These are phyloP conservation scores for Globisporangium acanthophoron DNA, from an alignment of 352 stramenopile genomes.

Conservation along the genomic window DNA sequence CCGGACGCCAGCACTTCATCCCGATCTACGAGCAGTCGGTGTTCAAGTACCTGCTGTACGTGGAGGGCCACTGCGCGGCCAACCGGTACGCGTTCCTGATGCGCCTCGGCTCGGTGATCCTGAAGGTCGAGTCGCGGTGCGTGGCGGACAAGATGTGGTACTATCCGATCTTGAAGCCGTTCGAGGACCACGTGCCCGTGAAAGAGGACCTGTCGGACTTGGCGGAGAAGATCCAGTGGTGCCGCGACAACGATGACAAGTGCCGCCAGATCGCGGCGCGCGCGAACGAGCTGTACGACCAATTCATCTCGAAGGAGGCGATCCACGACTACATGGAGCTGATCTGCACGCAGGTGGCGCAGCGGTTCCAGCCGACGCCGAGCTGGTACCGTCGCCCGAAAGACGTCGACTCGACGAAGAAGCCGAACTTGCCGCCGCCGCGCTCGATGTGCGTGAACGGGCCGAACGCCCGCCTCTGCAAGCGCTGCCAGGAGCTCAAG, in stretches of 20 bases:
- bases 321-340: conserved; percentile 98
- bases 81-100: conserved; percentile 99
- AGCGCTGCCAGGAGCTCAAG: conserved; percentile 62
- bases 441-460: conserved; percentile 59
- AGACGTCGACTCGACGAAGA: conserved; percentile 49
- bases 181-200: conserved; percentile 97
- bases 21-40: conserved; percentile 97
- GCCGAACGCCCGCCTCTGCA: conserved; percentile 49
- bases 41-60: conserved; percentile 97
- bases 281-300: conserved; percentile 92
- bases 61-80: conserved; percentile 96
- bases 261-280: conserved; percentile 94
- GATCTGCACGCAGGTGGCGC: conserved; percentile 90
- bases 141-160: conserved; percentile 98
- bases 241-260: conserved; percentile 95
- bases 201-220: conserved; percentile 97
- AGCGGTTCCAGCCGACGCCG: conserved; percentile 72
- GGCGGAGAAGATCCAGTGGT: conserved; percentile 98
- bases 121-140: conserved; percentile 91
- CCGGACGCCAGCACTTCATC: conserved; percentile 94
- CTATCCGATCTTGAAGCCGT: conserved; percentile 94
- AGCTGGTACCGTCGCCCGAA: conserved; percentile 63
- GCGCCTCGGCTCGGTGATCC: conserved; percentile 96
- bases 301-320: conserved; percentile 86
- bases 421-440: conserved; percentile 42